Conservation (phyloP, 192 early-diverging fungal species). For the Linnemannia exigua region DNA sequence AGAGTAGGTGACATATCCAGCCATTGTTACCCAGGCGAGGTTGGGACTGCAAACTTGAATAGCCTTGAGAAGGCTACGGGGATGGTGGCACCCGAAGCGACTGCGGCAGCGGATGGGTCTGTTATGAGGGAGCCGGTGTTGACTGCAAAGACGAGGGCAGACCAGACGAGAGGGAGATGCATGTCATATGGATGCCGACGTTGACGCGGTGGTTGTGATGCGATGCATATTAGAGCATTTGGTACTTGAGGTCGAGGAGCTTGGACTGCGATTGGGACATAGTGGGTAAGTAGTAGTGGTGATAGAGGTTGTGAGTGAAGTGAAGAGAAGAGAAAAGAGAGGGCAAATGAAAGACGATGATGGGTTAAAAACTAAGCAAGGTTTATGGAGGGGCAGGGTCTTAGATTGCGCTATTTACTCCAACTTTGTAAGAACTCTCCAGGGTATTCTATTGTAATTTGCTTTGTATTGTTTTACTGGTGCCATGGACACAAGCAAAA, state of each 20-base stretch:
- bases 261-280: constrained; percentile 45
- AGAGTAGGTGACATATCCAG: constrained; percentile 83
- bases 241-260: constrained; percentile 84
- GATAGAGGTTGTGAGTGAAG: not conserved
- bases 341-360: not conserved
- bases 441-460: too few relatives aligned
- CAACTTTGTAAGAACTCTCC: too few relatives aligned
- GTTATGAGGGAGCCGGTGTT: constrained; percentile 60
- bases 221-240: constrained; percentile 84
- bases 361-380: not conserved
- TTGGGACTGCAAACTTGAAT: constrained; percentile 61
- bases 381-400: not conserved
- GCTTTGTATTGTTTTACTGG: too few relatives aligned
- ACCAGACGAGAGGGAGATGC: constrained; percentile 93
- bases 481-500: too few relatives aligned
- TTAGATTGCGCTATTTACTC: not conserved
- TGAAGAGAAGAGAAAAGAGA: constrained; percentile 4
- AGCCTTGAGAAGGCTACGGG: constrained; percentile 46
- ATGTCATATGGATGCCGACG: constrained; percentile 87
- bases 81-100: constrained; percentile 45
- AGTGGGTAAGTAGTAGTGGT: not conserved
- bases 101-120: constrained; percentile 49
- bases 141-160: constrained; percentile 73
- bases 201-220: constrained; percentile 86
- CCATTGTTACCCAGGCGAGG: constrained; percentile 66